Percentiles rank a stretch among this genome's conserved stretches.
phyloP scores from a whole-genome alignment of 2,329 filamentous ascomycete genomes.

The Sarocladiaceae sp. region DNA sequence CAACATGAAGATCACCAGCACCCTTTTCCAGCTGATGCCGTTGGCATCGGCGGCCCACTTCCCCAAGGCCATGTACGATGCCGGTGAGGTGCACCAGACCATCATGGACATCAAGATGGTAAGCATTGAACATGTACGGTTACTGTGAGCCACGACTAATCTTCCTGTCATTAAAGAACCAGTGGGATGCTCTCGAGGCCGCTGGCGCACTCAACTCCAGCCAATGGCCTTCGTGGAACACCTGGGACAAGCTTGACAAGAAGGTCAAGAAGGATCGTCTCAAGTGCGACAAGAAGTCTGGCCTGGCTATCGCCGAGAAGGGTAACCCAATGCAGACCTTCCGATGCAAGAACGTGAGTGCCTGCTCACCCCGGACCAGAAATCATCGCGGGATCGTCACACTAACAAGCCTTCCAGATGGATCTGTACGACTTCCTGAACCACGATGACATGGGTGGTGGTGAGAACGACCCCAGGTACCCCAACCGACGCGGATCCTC shows the following conservation, averaged over 20 bases:
- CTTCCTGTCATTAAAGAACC: slow-evolving; percentile 6
- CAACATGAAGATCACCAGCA: slow-evolving; percentile 13
- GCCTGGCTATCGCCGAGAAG: slow-evolving; percentile 13
- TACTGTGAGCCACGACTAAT: neutral
- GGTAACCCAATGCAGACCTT: slow-evolving; percentile 17
- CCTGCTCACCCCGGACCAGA: neutral
- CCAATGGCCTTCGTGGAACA: slow-evolving; percentile 14
- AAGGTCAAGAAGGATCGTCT: slow-evolving; percentile 13
- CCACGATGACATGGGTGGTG: slow-evolving; percentile 43
- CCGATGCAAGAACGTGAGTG: slow-evolving; percentile 18
- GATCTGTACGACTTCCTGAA: slow-evolving; percentile 51
- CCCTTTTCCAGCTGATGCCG: slow-evolving; percentile 12
- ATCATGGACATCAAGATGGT: slow-evolving; percentile 15
- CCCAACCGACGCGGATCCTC: slow-evolving; percentile 22
- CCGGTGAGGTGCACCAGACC: slow-evolving; percentile 14
- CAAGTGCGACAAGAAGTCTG: slow-evolving; percentile 12
- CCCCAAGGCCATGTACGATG: slow-evolving; percentile 13
- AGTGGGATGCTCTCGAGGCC: slow-evolving; percentile 15
- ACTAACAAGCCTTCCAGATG: slow-evolving; percentile 11
- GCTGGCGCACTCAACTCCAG: slow-evolving; percentile 13
- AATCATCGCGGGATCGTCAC: too few relatives aligned
- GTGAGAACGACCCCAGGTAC: slow-evolving; percentile 15
- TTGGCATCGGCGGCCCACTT: slow-evolving; percentile 13
- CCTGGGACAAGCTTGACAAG: slow-evolving; percentile 13
- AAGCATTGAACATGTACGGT: neutral